Conservation (phyloP, 2,329 filamentous ascomycete genomes). For the Colletotrichum somersetense region DNA sequence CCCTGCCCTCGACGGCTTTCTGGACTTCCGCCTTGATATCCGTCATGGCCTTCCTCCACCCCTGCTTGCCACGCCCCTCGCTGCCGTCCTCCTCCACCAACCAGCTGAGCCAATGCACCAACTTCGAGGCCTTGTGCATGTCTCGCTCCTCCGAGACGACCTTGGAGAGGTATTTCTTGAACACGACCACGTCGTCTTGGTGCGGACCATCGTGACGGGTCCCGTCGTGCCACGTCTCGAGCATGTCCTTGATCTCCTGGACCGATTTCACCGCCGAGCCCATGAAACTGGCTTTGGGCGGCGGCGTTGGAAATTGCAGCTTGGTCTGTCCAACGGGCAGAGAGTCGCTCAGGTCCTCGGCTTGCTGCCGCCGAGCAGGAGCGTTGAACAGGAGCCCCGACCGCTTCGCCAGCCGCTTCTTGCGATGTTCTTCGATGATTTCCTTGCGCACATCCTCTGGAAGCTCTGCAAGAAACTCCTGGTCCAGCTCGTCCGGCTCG, state of each 20-base stretch:
- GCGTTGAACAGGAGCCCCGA: conserved; percentile 62
- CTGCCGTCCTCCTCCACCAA: conserved; percentile 63
- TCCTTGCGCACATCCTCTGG: conserved; percentile 85
- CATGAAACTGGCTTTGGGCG: conserved; percentile 62
- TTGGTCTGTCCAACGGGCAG: conserved; percentile 54
- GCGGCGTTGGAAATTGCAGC: conserved; percentile 61
- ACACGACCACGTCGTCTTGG: conserved; percentile 78
- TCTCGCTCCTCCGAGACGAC: conserved; percentile 84
- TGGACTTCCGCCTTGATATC: conserved; percentile 66
- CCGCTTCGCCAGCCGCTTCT: conserved; percentile 70
- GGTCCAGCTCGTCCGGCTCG: conserved; percentile 68
- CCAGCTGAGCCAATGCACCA: conserved; percentile 77
- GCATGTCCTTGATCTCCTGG: conserved; percentile 77
- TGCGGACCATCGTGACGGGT: conserved; percentile 84
- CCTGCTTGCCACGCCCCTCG: conserved; percentile 52
- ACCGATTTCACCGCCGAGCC: conserved; percentile 56
- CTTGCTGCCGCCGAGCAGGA: conserved; percentile 46
- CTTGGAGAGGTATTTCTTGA: conserved; percentile 77
- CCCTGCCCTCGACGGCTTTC: conserved; percentile 66
- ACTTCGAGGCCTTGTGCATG: conserved; percentile 77
- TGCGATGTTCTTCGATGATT: conserved; percentile 80
- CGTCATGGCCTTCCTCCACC: conserved; percentile 61
- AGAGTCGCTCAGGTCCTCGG: conserved; percentile 37
- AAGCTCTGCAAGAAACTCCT: conserved; percentile 83
- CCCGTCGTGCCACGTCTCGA: conserved; percentile 80